phyloP scores from a whole-genome alignment of 176 grass and related monocot genomes.

The Avena insularis region DNA sequence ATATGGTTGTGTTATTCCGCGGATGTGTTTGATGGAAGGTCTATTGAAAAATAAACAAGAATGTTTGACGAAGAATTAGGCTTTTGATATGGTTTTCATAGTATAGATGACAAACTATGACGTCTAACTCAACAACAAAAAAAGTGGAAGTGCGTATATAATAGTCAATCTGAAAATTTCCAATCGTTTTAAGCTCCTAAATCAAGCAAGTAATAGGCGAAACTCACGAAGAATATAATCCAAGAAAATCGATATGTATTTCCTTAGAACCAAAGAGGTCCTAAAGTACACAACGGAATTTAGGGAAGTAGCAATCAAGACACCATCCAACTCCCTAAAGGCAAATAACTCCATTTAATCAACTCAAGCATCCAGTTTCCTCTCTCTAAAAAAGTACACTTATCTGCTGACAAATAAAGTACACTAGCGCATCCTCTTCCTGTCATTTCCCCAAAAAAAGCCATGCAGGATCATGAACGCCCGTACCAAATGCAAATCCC shows the following conservation, averaged over 20 bases:
- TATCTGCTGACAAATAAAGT: background rate
- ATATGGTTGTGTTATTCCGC: too few relatives aligned
- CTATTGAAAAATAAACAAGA: too few relatives aligned
- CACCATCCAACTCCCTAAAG: background rate
- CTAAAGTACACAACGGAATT: background rate
- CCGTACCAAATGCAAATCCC: slow-evolving; percentile 3
- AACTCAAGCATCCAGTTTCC: background rate
- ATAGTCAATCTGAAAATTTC: too few relatives aligned
- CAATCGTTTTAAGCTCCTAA: too few relatives aligned
- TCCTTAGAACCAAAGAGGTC: background rate
- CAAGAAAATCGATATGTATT: background rate
- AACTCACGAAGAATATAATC: background rate
- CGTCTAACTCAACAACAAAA: background rate
- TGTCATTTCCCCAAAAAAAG: background rate
- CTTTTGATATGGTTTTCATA: too few relatives aligned
- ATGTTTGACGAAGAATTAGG: too few relatives aligned
- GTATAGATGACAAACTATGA: too few relatives aligned
- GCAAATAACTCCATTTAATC: background rate
- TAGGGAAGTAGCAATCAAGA: background rate
- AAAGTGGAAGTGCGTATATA: background rate
- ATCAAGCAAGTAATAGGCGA: background rate
- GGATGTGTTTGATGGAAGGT: too few relatives aligned
- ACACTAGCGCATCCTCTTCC: background rate
- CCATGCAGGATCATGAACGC: background rate
- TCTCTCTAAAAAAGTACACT: background rate